Evolutionary conservation across 1,284 basidiomycete genomes (phyloP).

Genomic region (Trichosporon ovoides): DNA sequence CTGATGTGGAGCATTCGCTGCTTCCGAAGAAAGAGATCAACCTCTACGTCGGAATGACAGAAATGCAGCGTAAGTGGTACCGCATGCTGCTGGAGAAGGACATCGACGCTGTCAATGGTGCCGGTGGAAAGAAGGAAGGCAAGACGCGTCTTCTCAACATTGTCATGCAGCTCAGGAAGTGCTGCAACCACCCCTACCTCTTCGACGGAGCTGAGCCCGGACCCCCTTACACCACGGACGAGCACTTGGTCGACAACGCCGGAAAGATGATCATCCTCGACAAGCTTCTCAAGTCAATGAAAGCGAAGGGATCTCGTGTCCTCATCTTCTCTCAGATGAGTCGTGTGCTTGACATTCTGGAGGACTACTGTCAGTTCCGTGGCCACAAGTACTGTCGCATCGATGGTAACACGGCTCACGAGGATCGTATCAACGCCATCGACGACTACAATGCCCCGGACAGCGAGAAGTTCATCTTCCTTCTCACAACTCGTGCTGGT

Average conservation of each 20-base stretch:
- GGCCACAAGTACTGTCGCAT: constrained; percentile 92
- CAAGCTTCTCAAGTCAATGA: constrained; percentile 83
- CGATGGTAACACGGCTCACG: constrained; percentile 90
- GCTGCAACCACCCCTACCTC: constrained; percentile 61
- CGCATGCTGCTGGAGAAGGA: constrained; percentile 94
- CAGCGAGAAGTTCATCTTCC: constrained; percentile 94
- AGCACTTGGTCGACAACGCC: constrained; percentile 88
- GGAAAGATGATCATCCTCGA: constrained; percentile 99
- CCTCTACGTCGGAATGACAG: constrained; percentile 93
- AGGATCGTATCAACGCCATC: constrained; percentile 91
- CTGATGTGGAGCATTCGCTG: constrained; percentile 94
- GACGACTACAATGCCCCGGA: constrained; percentile 96
- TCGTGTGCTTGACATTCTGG: constrained; percentile 87
- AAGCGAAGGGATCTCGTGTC: constrained; percentile 85
- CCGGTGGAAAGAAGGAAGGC: constrained; percentile 96
- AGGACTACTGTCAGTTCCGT: constrained; percentile 95
- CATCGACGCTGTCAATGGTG: constrained; percentile 96
- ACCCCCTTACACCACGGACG: constrained; percentile 96
- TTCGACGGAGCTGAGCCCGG: constrained; percentile 94
- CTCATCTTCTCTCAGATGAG: constrained; percentile 99
- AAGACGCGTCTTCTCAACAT: constrained; percentile 98
- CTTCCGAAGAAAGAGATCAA: constrained; percentile 99
- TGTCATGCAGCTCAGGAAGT: constrained; percentile 84
- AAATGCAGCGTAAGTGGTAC: constrained; percentile 99
- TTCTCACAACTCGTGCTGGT: constrained; percentile 96